A percentile compares a stretch with the other conserved stretches of the same genome.
Evolutionary conservation across 768 basidiomycete species (phyloP).

Genomic region (Favolaschia claudopus): DNA sequence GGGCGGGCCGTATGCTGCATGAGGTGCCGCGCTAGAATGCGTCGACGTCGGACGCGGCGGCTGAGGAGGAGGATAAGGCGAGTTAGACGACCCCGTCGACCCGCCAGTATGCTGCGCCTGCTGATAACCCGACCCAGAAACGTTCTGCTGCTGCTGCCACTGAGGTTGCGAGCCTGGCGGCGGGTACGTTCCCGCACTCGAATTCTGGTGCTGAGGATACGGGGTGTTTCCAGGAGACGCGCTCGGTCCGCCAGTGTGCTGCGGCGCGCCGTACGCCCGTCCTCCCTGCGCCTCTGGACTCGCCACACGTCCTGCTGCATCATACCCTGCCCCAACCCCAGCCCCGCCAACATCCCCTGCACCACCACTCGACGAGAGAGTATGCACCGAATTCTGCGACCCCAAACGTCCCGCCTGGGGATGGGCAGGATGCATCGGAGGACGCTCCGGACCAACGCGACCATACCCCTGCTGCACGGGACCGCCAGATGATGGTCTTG

Average conservation of each 20-base stretch:
- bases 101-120: constrained; percentile 18
- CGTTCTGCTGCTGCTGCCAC: background rate
- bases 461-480: background rate
- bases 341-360: background rate
- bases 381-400: constrained; percentile 6
- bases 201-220: too few species aligned
- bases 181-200: background rate
- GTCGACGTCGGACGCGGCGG: too few species aligned
- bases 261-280: constrained; percentile 20
- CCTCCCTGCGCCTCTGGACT: constrained; percentile 28
- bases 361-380: background rate
- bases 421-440: constrained; percentile 23
- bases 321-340: background rate
- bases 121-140: constrained; percentile 11
- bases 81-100: constrained; percentile 1
- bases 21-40: background rate
- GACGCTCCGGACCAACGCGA: constrained; percentile 6
- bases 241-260: constrained; percentile 5
- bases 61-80: background rate
- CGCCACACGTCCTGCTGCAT: background rate
- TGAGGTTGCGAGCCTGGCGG: background rate
- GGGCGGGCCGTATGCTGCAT: background rate
- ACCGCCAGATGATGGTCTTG: constrained; percentile 8
- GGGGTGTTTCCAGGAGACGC: too few species aligned
- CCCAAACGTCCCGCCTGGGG: constrained; percentile 11